Conservation (phyloP, 306 rosid genomes). For the Lagenaria siceraria region DNA sequence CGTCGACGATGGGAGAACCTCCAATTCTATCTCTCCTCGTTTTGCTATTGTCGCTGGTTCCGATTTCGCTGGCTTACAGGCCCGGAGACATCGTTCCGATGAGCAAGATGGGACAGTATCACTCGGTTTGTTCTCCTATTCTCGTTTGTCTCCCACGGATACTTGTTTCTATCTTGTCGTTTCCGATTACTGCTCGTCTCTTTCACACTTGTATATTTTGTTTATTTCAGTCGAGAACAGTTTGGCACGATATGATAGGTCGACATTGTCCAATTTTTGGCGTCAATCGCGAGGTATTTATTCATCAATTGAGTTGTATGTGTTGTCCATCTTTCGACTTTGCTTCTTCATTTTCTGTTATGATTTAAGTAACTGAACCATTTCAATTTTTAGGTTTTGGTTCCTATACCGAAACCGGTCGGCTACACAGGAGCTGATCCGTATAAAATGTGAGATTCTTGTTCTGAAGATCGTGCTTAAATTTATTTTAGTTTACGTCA, state of each 20-base stretch:
- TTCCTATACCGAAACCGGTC: slow-evolving; percentile 65
- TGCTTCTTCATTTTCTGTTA: background rate
- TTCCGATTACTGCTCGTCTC: background rate
- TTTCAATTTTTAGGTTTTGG: slow-evolving; percentile 45
- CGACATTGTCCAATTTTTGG: slow-evolving; percentile 84
- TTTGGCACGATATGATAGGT: slow-evolving; percentile 86
- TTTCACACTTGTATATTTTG: background rate
- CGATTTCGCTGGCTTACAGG: slow-evolving; percentile 36
- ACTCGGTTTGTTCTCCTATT: slow-evolving; percentile 55
- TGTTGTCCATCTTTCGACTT: slow-evolving; percentile 5
- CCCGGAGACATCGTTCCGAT: slow-evolving; percentile 86
- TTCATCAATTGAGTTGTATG: slow-evolving; percentile 1
- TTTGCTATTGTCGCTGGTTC: slow-evolving; percentile 13
- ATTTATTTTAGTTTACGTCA: background rate
- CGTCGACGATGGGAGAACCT: slow-evolving; percentile 7
- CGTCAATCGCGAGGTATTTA: slow-evolving; percentile 89
- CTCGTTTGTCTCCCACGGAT: background rate
- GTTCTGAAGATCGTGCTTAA: background rate
- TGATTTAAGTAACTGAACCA: background rate
- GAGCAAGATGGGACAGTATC: slow-evolving; percentile 97
- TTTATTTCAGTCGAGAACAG: slow-evolving; percentile 63
- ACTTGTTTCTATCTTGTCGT: background rate
- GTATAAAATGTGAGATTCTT: slow-evolving; percentile 50
- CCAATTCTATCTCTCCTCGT: slow-evolving; percentile 11
- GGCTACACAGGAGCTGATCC: slow-evolving; percentile 95